Conservation (phyloP, 2,329 filamentous ascomycete genomes). For the Arthrobotrys entomopaga region DNA sequence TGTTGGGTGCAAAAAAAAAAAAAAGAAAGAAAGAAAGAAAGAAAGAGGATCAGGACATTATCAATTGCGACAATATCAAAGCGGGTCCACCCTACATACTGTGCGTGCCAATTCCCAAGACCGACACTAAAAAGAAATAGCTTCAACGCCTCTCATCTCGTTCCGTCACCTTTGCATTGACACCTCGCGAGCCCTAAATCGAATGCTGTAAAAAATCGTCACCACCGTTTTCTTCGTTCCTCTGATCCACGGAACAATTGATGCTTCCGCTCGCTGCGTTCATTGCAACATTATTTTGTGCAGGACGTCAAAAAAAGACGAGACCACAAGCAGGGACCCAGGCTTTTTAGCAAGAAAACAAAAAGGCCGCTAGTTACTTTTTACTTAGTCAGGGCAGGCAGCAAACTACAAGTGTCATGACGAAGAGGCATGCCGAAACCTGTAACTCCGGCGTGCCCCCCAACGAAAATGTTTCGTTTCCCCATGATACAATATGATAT, state of each 20-base stretch:
- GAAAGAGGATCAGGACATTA: neutral
- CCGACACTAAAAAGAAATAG: neutral
- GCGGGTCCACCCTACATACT: constrained; percentile 31
- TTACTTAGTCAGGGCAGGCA: constrained; percentile 18
- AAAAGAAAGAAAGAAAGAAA: neutral
- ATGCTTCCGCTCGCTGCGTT: too few species aligned
- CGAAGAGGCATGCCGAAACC: neutral
- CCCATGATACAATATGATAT: too few species aligned
- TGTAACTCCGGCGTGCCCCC: too few species aligned
- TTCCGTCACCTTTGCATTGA: neutral
- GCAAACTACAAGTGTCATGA: constrained; percentile 32
- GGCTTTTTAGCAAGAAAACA: too few species aligned
- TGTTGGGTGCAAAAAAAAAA: neutral
- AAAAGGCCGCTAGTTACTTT: neutral
- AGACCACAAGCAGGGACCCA: neutral
- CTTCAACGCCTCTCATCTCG: neutral
- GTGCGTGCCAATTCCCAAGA: neutral
- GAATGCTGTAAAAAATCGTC: neutral
- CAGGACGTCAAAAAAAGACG: constrained; percentile 10
- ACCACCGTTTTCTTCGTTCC: constrained; percentile 14
- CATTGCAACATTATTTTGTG: constrained; percentile 18
- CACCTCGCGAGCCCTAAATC: neutral
- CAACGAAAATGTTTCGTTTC: too few species aligned
- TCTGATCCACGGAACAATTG: constrained; percentile 6
- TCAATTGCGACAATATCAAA: neutral